phyloP scores from a whole-genome alignment of 768 basidiomycete genomes.

The Boletus fagicola region DNA sequence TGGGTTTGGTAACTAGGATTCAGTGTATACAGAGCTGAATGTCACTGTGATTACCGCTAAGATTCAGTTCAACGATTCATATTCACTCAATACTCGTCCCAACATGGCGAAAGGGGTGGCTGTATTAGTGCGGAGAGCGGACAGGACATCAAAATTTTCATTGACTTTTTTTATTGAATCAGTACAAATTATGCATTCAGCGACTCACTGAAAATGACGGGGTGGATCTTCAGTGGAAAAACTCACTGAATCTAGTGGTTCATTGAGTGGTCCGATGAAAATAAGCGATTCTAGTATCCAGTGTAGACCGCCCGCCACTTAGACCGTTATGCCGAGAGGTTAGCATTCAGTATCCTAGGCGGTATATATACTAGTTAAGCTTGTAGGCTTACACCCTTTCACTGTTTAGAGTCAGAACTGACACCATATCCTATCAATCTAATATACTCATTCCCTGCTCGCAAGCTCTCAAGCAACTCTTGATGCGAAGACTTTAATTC shows the following conservation, averaged over 20 bases:
- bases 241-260: background rate
- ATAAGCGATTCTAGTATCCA: background rate
- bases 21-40: background rate
- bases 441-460: too few species aligned
- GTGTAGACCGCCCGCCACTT: too few species aligned
- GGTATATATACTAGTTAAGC: too few species aligned
- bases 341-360: too few species aligned
- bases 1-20: background rate
- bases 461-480: too few species aligned
- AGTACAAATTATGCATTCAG: background rate
- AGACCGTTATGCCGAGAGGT: too few species aligned
- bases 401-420: too few species aligned
- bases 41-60: background rate
- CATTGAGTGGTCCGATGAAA: background rate
- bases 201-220: background rate
- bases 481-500: too few species aligned
- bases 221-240: background rate
- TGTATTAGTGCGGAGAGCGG: background rate
- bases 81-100: background rate
- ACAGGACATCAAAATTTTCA: background rate
- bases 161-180: background rate
- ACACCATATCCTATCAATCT: too few species aligned
- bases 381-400: too few species aligned
- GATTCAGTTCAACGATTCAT: background rate
- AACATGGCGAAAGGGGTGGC: background rate